A percentile compares a stretch with the other conserved stretches of the same genome.
Evolutionary conservation across 768 basidiomycete genomes (phyloP).

Genomic region (Rhizopogon vinicolor): DNA sequence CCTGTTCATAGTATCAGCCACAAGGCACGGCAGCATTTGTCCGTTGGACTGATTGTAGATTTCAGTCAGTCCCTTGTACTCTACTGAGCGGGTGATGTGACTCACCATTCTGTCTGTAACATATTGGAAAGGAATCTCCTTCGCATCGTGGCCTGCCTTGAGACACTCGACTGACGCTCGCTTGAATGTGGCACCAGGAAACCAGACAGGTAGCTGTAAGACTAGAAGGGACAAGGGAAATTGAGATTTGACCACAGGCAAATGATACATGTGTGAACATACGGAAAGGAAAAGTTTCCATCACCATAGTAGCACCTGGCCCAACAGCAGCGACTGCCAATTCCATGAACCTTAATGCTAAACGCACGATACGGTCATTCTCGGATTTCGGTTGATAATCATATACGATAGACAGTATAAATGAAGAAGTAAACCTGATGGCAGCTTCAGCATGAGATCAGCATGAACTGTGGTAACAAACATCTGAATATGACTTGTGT

Average conservation of each 20-base stretch:
- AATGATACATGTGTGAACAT: too few relatives aligned
- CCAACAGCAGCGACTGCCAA: too few relatives aligned
- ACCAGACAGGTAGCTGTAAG: conserved; percentile 21
- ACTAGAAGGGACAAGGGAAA: background rate
- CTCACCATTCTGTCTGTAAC: conserved; percentile 24
- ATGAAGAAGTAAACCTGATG: background rate
- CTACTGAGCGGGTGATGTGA: background rate
- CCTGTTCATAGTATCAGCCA: too few relatives aligned
- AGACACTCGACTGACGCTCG: conserved; percentile 19
- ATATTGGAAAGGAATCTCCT: conserved; percentile 24
- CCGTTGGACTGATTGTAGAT: too few relatives aligned
- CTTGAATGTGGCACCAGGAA: conserved; percentile 32
- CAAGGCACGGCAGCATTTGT: too few relatives aligned
- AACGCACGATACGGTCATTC: background rate
- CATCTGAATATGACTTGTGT: too few relatives aligned
- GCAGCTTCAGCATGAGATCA: background rate
- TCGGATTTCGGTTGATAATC: background rate
- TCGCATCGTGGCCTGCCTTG: conserved; percentile 12
- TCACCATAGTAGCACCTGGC: too few relatives aligned
- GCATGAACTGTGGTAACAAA: background rate
- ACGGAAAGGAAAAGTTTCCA: too few relatives aligned
- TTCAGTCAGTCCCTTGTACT: too few relatives aligned
- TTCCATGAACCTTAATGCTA: background rate
- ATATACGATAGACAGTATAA: background rate
- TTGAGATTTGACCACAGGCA: background rate